These are phyloP conservation scores for Chaetomiaceae sp. DNA, from an alignment of 2,329 filamentous ascomycete genomes.

Conservation along the genomic window DNA sequence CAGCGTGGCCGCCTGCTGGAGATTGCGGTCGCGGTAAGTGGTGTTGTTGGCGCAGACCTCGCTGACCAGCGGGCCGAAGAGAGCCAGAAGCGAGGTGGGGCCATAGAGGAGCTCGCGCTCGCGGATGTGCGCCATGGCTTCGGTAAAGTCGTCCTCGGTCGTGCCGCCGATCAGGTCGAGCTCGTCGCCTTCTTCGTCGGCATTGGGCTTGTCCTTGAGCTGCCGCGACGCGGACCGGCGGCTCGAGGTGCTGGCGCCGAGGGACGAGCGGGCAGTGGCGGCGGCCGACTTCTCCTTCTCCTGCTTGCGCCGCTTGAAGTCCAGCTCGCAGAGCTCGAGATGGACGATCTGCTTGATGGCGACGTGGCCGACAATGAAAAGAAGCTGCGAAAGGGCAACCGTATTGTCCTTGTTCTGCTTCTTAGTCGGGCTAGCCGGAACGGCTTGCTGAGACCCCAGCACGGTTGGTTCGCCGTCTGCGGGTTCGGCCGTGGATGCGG, in stretches of 20 bases:
- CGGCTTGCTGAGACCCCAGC: constrained; percentile 26
- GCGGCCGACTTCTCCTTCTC: constrained; percentile 70
- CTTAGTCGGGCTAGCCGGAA: constrained; percentile 27
- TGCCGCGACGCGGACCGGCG: constrained; percentile 19
- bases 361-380: constrained; percentile 94
- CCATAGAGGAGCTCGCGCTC: constrained; percentile 83
- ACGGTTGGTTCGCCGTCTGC: constrained; percentile 27
- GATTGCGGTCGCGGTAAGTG: constrained; percentile 78
- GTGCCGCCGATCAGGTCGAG: constrained; percentile 95
- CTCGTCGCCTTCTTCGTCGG: constrained; percentile 66
- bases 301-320: constrained; percentile 94
- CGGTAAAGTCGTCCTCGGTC: constrained; percentile 88
- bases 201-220: constrained; percentile 43
- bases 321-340: constrained; percentile 91
- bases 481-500: constrained; percentile 28
- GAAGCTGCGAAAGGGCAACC: constrained; percentile 76
- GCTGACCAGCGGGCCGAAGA: constrained; percentile 85
- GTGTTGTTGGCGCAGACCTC: constrained; percentile 96
- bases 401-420: constrained; percentile 61
- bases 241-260: constrained; percentile 31
- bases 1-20: constrained; percentile 88
- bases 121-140: constrained; percentile 78
- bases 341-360: constrained; percentile 99
- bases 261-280: constrained; percentile 34
- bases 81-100: constrained; percentile 74